Percentiles rank a stretch among this genome's conserved stretches.
Conservation (phyloP, 2,329 filamentous ascomycete genomes). For the Eutypa lata region DNA sequence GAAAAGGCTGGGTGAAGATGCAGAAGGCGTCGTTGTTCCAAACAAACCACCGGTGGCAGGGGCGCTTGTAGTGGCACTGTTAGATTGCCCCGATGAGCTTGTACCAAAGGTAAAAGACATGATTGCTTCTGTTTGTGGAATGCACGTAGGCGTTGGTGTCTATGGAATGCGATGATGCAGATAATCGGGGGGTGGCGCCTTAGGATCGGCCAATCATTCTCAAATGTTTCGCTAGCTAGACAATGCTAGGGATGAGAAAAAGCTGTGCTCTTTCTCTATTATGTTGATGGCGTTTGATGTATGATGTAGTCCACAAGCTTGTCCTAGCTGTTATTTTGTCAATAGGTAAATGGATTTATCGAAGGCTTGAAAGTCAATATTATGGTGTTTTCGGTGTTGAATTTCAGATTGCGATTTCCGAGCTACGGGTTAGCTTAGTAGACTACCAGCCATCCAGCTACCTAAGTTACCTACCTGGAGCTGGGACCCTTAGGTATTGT, state of each 20-base stretch:
- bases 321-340: not conserved
- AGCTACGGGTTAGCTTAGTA: no score
- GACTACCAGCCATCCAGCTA: no score
- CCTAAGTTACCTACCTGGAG: no score
- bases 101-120: constrained; percentile 34
- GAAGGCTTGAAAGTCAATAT: no score
- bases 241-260: not conserved
- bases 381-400: no score
- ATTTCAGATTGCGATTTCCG: no score
- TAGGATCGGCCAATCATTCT: constrained; percentile 16
- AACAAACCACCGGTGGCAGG: constrained; percentile 40
- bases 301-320: not conserved
- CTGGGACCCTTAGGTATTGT: no score
- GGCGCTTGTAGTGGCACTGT: constrained; percentile 36
- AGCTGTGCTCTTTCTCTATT: not conserved
- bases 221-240: not conserved
- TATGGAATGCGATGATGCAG: constrained; percentile 19
- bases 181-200: constrained; percentile 7
- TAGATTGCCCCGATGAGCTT: constrained; percentile 25
- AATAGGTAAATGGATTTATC: no score
- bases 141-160: constrained; percentile 2
- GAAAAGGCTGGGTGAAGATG: constrained; percentile 10
- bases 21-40: constrained; percentile 26
- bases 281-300: not conserved
- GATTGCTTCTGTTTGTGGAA: constrained; percentile 7